These are phyloP conservation scores for Jacaranda copaia DNA, from an alignment of 257 asterid species.

Conservation along the genomic window DNA sequence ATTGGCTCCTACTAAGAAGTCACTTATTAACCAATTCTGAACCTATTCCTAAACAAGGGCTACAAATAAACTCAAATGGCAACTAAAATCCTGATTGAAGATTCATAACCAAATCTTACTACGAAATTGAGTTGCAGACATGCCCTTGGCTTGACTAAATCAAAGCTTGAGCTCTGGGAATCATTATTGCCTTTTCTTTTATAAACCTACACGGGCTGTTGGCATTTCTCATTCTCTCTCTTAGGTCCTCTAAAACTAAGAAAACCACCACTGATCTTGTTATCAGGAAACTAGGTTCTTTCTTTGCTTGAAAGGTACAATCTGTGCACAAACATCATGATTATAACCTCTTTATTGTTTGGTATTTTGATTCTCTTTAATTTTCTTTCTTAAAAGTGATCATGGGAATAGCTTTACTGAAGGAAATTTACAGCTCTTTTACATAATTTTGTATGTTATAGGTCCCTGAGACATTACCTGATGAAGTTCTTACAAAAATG, in stretches of 20 bases:
- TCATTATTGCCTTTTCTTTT: too few species aligned
- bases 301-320: neutral
- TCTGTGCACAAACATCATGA: neutral
- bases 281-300: neutral
- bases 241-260: neutral
- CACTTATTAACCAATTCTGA: neutral
- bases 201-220: too few species aligned
- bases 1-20: neutral
- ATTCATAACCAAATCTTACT: neutral
- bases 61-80: neutral
- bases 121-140: neutral
- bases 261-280: neutral
- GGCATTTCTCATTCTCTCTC: neutral
- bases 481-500: constrained; percentile 78
- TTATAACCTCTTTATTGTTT: neutral
- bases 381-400: neutral
- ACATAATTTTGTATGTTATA: constrained; percentile 32
- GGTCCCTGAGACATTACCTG: constrained; percentile 78
- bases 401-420: too few species aligned
- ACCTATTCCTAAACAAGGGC: neutral
- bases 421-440: neutral
- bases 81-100: neutral
- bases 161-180: neutral
- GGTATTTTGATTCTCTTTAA: neutral
- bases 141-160: neutral